Conservation (phyloP, 139 green algal species). For the Chlorella ohadii region DNA sequence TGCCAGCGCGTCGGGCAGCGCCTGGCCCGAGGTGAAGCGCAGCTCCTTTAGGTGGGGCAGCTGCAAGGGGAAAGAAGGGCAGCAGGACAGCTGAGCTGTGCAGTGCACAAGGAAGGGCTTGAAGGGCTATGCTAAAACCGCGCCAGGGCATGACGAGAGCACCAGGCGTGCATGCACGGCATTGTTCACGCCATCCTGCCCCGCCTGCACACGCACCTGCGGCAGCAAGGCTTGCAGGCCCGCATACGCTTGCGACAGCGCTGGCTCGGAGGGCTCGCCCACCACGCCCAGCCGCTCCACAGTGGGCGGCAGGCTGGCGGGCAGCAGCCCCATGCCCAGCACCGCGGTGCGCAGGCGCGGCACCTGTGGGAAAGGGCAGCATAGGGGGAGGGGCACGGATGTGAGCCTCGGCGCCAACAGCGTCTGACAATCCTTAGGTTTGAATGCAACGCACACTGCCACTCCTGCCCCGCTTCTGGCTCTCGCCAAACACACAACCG, state of each 20-base stretch:
- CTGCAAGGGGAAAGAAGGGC: not conserved
- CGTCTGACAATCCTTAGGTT: no score
- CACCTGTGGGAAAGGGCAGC: not conserved
- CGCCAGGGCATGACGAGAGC: no score
- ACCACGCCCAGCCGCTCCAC: slow-evolving; percentile 31
- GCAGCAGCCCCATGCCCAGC: slow-evolving; percentile 25
- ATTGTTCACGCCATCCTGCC: no score
- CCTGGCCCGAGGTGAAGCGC: slow-evolving; percentile 14
- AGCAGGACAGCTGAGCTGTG: not conserved
- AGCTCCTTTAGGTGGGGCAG: slow-evolving; percentile 28
- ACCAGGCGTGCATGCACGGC: no score
- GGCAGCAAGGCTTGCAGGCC: slow-evolving; percentile 4
- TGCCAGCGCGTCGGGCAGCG: slow-evolving; percentile 2
- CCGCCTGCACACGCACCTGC: no score
- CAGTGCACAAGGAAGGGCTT: not conserved
- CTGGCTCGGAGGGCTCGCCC: not conserved
- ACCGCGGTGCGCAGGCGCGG: slow-evolving; percentile 19
- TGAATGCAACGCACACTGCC: no score
- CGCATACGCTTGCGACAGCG: not conserved
- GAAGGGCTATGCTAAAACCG: no score
- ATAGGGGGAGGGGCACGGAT: no score
- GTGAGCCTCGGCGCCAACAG: no score
- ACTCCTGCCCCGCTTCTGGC: no score
- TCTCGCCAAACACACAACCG: no score
- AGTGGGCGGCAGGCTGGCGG: slow-evolving; percentile 22